Conservation (phyloP, 2,329 filamentous ascomycete genomes). For the Thyridium curvatum region DNA sequence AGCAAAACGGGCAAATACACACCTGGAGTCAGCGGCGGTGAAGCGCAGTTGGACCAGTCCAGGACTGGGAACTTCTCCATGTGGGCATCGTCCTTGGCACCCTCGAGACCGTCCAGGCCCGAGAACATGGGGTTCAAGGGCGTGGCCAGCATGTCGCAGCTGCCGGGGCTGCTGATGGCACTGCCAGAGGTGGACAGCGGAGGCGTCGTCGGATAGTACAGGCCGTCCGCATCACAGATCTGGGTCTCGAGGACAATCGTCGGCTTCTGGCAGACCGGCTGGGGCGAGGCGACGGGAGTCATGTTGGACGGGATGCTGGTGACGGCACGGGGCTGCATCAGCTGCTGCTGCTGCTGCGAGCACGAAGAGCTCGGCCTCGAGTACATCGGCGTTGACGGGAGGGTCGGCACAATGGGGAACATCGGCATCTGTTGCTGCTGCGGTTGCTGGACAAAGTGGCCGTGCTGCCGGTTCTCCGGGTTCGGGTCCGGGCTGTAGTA, state of each 20-base stretch:
- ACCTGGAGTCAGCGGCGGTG: slow-evolving; percentile 88
- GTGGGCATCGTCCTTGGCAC: slow-evolving; percentile 65
- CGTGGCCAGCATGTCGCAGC: slow-evolving; percentile 71
- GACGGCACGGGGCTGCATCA: slow-evolving; percentile 39
- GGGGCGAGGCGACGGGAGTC: slow-evolving; percentile 72
- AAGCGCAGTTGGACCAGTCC: slow-evolving; percentile 72
- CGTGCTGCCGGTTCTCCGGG: slow-evolving; percentile 66
- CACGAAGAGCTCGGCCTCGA: slow-evolving; percentile 59
- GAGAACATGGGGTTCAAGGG: slow-evolving; percentile 77
- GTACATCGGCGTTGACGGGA: slow-evolving; percentile 58
- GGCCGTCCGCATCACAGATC: slow-evolving; percentile 53
- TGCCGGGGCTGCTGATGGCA: slow-evolving; percentile 78
- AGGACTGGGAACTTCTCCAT: slow-evolving; percentile 66
- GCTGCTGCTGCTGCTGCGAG: slow-evolving; percentile 59
- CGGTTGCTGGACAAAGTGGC: slow-evolving; percentile 62
- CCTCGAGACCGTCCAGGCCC: slow-evolving; percentile 59
- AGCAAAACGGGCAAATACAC: slow-evolving; percentile 35
- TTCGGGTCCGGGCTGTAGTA: slow-evolving; percentile 78
- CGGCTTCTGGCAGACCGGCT: slow-evolving; percentile 68
- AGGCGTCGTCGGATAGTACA: slow-evolving; percentile 79
- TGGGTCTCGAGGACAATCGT: slow-evolving; percentile 75
- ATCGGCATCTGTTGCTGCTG: slow-evolving; percentile 46
- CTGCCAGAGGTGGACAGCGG: slow-evolving; percentile 81
- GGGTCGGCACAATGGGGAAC: slow-evolving; percentile 49
- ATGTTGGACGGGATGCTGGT: slow-evolving; percentile 52